A percentile compares a stretch with the other conserved stretches of the same genome.
Conservation (phyloP, 768 basidiomycete species). For the Boletus reticuloceps region DNA sequence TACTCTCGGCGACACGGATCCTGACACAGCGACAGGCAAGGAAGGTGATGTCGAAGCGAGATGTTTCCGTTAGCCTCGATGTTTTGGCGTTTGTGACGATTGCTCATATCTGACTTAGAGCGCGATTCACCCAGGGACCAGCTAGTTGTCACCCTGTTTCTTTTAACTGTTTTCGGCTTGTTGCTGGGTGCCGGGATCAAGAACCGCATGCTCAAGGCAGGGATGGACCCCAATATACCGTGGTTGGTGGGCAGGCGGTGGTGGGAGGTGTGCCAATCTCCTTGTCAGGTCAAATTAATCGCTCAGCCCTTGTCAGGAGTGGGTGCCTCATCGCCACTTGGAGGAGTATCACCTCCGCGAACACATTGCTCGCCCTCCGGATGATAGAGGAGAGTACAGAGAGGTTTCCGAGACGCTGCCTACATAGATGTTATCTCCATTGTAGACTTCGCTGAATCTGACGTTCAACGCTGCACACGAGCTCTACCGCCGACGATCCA, state of each 20-base stretch:
- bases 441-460: slow-evolving; percentile 2
- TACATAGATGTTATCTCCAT: slow-evolving; percentile 10
- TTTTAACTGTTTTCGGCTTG: slow-evolving; percentile 83
- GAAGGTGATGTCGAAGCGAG: slow-evolving; percentile 95
- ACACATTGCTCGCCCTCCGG: slow-evolving; percentile 28
- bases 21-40: slow-evolving; percentile 90
- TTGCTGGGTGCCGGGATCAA: slow-evolving; percentile 83
- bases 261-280: slow-evolving; percentile 71
- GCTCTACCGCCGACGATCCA: not conserved
- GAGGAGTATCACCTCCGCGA: slow-evolving; percentile 52
- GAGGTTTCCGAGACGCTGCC: slow-evolving; percentile 35
- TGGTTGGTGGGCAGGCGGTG: slow-evolving; percentile 67
- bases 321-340: slow-evolving; percentile 47
- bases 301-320: slow-evolving; percentile 26
- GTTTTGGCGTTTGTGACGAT: slow-evolving; percentile 29
- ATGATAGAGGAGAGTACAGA: slow-evolving; percentile 43
- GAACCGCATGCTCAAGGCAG: slow-evolving; percentile 77
- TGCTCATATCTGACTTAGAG: slow-evolving; percentile 49
- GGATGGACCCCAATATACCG: slow-evolving; percentile 58
- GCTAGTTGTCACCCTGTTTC: slow-evolving; percentile 86
- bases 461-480: not conserved
- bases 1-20: slow-evolving; percentile 80
- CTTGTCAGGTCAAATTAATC: slow-evolving; percentile 17
- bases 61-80: slow-evolving; percentile 80
- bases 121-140: slow-evolving; percentile 96